Evolutionary conservation across 2,329 filamentous ascomycete species (phyloP), one percentile per base, ranked within the genome.

Genomic region (Botrytis hyacinthi): DNA sequence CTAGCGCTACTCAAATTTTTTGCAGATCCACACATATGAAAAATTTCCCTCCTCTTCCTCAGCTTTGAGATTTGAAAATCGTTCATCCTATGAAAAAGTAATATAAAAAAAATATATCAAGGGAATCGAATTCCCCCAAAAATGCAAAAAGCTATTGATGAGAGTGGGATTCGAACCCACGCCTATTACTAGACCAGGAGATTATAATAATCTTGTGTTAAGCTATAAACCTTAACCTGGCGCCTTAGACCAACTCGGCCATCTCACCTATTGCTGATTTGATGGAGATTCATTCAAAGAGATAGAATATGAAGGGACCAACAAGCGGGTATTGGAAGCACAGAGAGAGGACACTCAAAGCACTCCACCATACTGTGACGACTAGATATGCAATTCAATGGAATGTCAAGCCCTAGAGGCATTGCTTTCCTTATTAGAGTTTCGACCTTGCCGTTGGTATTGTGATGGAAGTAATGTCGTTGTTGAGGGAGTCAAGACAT

Each of bases 211-310:
- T 32, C 35, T 9, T 29, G 0, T 68, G 35, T 57, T 57, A 68
- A 57, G 35, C 10, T 40, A 29, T 20, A 42, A 20, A 68, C 65
- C 65, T 68, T 68, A 68, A 68, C 65, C 65, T 68, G 65, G 65
- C 65, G 65, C 65, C 65, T 68, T 68, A 54, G 65, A 68, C 65
- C 65, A 54, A 68, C 65, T 68, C 65, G 46, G 66, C 48, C 48
- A 68, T 68, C 66, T 68, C 66, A 68, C 66, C 65, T 32, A 26
- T 4, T 42, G 10, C 9, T 42, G 9, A 22, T 68, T 68, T 51
- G 26, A 42, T 57, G 12, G 1, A 10, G 1, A 1, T 2, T 0
- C 0, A 0, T 0, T 2, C 1, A 0, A 3, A 12, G 2, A 7
- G 6, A 61, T 3, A 1, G 20, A 1, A 16, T 48, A 48, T 32